These are phyloP conservation scores for Musa beccarii DNA, from an alignment of 176 grass and related monocot genomes.

Conservation along the genomic window DNA sequence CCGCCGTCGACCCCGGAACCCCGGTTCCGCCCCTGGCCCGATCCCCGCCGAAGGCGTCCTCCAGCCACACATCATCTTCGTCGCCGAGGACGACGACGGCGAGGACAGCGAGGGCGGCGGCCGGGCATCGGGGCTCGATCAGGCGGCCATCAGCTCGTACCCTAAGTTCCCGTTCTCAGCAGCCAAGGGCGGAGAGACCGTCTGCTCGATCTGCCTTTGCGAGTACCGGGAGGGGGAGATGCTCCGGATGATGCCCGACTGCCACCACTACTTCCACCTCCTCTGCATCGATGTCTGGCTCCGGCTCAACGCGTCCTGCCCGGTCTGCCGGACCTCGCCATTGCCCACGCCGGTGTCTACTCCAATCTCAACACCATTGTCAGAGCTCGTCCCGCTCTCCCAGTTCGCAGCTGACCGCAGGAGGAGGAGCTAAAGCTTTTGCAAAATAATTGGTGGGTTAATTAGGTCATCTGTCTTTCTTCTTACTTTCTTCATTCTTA, in stretches of 20 bases:
- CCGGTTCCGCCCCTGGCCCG: conserved; percentile 30
- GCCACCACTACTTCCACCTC: conserved; percentile 85
- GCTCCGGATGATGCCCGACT: conserved; percentile 85
- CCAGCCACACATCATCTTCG: conserved; percentile 81
- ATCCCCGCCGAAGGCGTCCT: conserved; percentile 18
- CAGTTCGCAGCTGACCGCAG: conserved; percentile 82
- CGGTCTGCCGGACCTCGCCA: conserved; percentile 78
- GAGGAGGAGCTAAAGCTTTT: conserved; percentile 38
- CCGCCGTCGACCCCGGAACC: conserved; percentile 1
- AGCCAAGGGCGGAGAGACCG: conserved; percentile 32
- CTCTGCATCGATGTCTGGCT: conserved; percentile 90
- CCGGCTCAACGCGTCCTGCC: conserved; percentile 70
- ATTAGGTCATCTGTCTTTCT: background rate
- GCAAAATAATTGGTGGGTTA: background rate
- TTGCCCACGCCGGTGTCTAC: conserved; percentile 71
- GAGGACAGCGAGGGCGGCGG: conserved; percentile 40
- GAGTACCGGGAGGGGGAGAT: conserved; percentile 92
- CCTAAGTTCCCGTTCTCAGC: conserved; percentile 61
- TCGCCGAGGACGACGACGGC: conserved; percentile 62
- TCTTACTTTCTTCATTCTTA: background rate
- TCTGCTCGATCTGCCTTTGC: conserved; percentile 79
- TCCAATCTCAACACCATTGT: conserved; percentile 66
- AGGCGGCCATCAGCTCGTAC: conserved; percentile 59
- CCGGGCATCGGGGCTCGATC: conserved; percentile 49
- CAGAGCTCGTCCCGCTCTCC: conserved; percentile 74